Percentiles rank a stretch among this genome's conserved stretches.
These are phyloP conservation scores for Zygoascus ofunaensis DNA, from an alignment of 805 yeast species.

Conservation along the genomic window DNA sequence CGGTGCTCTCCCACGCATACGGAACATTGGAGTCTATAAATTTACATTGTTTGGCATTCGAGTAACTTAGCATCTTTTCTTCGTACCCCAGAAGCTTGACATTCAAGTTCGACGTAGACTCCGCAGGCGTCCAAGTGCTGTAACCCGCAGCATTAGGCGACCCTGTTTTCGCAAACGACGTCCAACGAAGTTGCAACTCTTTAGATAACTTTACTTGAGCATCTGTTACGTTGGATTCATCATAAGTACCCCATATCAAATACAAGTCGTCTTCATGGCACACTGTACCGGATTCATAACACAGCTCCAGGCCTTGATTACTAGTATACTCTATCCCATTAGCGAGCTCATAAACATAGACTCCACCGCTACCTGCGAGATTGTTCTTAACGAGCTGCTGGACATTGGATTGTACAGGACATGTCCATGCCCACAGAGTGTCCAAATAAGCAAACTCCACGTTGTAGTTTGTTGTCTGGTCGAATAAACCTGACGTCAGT, in stretches of 20 bases:
- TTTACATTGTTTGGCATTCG: constrained; percentile 5
- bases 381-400: neutral
- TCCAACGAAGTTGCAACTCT: constrained; percentile 25
- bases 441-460: constrained; percentile 10
- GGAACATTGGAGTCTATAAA: constrained; percentile 6
- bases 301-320: constrained; percentile 12
- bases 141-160: constrained; percentile 17
- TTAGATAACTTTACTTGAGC: constrained; percentile 15
- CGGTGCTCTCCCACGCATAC: constrained; percentile 8
- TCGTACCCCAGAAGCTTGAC: constrained; percentile 2
- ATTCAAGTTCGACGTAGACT: constrained; percentile 1
- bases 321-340: constrained; percentile 21
- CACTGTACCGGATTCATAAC: constrained; percentile 15
- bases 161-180: constrained; percentile 18
- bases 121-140: constrained; percentile 15
- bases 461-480: neutral
- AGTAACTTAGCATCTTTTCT: neutral
- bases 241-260: constrained; percentile 23
- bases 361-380: constrained; percentile 3
- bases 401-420: constrained; percentile 16
- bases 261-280: constrained; percentile 27
- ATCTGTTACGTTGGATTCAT: constrained; percentile 9
- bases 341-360: constrained; percentile 20
- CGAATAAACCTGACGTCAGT: constrained; percentile 7
- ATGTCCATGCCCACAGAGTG: constrained; percentile 19